Conservation (phyloP, 257 asterid species). For the Rhazya stricta region DNA sequence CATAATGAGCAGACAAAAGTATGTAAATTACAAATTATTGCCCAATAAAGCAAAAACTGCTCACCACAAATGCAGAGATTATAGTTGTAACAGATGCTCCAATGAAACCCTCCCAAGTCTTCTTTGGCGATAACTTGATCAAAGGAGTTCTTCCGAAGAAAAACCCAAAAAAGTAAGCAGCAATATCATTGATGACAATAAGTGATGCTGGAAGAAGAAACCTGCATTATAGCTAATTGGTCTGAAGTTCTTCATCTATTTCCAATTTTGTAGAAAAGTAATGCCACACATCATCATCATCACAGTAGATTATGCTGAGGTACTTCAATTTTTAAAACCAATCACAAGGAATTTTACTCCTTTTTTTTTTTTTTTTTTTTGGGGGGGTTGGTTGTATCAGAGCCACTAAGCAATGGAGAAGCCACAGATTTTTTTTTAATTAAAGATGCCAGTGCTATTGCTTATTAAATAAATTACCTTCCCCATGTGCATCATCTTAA, state of each 20-base stretch:
- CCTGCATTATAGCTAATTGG: constrained; percentile 51
- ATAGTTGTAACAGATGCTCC: constrained; percentile 84
- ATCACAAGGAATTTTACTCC: background rate
- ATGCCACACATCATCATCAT: background rate
- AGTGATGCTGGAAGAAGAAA: constrained; percentile 97
- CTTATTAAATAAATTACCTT: background rate
- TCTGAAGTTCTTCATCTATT: constrained; percentile 26
- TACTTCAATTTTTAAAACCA: background rate
- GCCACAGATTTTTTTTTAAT: background rate
- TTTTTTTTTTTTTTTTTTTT: too few relatives aligned
- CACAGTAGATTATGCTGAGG: background rate
- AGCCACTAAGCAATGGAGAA: background rate
- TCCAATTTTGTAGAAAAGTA: constrained; percentile 11
- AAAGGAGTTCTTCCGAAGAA: constrained; percentile 88
- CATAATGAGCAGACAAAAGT: background rate
- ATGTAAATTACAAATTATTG: background rate
- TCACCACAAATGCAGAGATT: constrained; percentile 73
- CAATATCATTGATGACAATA: constrained; percentile 71
- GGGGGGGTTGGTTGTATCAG: background rate
- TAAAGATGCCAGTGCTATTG: background rate
- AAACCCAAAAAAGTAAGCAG: constrained; percentile 84
- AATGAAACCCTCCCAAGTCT: constrained; percentile 95
- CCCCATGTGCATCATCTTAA: background rate
- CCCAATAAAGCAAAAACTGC: constrained; percentile 15
- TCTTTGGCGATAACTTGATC: constrained; percentile 80